A percentile compares a stretch with the other conserved stretches of the same genome.
These are phyloP conservation scores for Phytophthora kernoviae DNA, from an alignment of 352 stramenopile genomes.

Conservation along the genomic window DNA sequence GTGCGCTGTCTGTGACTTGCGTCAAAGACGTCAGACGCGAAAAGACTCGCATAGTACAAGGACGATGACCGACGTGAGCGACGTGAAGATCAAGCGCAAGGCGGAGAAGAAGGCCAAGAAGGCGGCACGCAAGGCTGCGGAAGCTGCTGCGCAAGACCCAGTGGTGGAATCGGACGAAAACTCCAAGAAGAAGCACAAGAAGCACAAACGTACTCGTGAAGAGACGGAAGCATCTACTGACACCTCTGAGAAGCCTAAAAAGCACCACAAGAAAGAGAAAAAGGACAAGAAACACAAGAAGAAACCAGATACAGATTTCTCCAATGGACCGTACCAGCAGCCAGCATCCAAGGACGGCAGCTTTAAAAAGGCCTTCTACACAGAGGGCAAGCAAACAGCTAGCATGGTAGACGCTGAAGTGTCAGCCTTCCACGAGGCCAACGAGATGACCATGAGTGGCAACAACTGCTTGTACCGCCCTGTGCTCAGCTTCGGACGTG, in stretches of 20 bases:
- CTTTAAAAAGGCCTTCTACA: conserved; percentile 90
- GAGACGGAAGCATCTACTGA: conserved; percentile 17
- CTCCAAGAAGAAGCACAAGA: conserved; percentile 47
- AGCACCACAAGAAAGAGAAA: conserved; percentile 51
- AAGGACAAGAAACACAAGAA: conserved; percentile 54
- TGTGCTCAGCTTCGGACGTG: conserved; percentile 75
- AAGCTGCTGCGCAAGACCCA: conserved; percentile 15
- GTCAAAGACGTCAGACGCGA: conserved; percentile 20
- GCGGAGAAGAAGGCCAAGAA: conserved; percentile 51
- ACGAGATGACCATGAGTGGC: conserved; percentile 87
- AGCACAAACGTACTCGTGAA: conserved; percentile 36
- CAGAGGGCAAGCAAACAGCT: conserved; percentile 65
- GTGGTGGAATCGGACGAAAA: conserved; percentile 31
- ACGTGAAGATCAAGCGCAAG: conserved; percentile 53
- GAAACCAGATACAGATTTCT: conserved; percentile 53
- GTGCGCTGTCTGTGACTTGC: conserved; percentile 20
- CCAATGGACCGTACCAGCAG: conserved; percentile 77
- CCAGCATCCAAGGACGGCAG: conserved; percentile 58
- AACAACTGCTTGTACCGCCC: conserved; percentile 90
- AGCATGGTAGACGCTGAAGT: conserved; percentile 84
- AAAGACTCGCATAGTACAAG: conserved; percentile 16
- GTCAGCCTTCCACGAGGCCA: conserved; percentile 83
- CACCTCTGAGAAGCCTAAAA: conserved; percentile 28
- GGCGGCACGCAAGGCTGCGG: conserved; percentile 37
- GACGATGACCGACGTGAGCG: conserved; percentile 37